Conservation (phyloP, 1,139 yeast genomes). For the Geotrichum citri-aurantii region DNA sequence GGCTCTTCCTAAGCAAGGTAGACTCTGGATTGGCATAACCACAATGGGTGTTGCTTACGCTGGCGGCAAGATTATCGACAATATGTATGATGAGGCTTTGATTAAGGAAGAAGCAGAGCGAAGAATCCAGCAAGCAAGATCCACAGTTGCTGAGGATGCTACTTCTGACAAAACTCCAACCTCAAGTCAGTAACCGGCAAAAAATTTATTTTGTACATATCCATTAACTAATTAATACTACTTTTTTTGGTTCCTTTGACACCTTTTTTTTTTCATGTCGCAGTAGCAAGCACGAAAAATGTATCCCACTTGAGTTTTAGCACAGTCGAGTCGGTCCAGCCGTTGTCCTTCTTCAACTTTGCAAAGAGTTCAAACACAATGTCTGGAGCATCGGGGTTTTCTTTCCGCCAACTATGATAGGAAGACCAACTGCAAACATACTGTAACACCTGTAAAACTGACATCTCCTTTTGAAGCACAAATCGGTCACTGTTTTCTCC, state of each 20-base stretch:
- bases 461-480: slow-evolving; percentile 20
- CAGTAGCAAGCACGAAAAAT: slow-evolving; percentile 44
- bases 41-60: slow-evolving; percentile 48
- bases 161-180: background rate
- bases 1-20: slow-evolving; percentile 46
- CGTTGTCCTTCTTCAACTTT: slow-evolving; percentile 40
- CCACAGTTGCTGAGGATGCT: background rate
- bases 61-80: slow-evolving; percentile 48
- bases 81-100: slow-evolving; percentile 44
- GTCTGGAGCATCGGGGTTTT: slow-evolving; percentile 32
- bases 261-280: background rate
- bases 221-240: background rate
- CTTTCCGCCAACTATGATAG: slow-evolving; percentile 57
- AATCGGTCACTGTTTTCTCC: slow-evolving; percentile 2
- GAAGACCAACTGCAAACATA: slow-evolving; percentile 44
- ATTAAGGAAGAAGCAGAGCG: slow-evolving; percentile 41
- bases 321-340: slow-evolving; percentile 43
- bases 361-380: slow-evolving; percentile 38
- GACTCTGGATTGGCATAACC: slow-evolving; percentile 51
- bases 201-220: background rate
- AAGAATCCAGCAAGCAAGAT: slow-evolving; percentile 20
- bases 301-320: slow-evolving; percentile 57
- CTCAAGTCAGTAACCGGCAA: background rate
- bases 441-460: slow-evolving; percentile 41
- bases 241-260: background rate